These are phyloP conservation scores for Lichtheimia ramosa DNA, from an alignment of 371 early-diverging fungal genomes.

Conservation along the genomic window DNA sequence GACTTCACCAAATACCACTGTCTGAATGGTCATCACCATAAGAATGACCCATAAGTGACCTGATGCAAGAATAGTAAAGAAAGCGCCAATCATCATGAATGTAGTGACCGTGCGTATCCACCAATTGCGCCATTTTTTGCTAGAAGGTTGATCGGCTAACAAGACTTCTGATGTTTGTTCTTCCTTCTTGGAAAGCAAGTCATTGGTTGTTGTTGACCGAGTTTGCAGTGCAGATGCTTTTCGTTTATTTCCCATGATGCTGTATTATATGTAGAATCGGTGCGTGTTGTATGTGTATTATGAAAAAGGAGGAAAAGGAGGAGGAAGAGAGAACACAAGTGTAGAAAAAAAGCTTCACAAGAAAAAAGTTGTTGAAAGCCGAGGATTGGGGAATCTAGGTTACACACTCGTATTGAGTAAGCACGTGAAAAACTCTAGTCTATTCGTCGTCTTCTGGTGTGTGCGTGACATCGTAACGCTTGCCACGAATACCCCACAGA, in stretches of 20 bases:
- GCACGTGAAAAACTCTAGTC: constrained; percentile 3
- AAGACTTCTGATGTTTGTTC: constrained; percentile 15
- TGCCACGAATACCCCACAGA: constrained; percentile 83
- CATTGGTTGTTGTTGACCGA: not conserved
- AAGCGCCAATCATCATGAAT: constrained; percentile 85
- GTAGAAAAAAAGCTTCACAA: too few species aligned
- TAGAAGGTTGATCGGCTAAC: constrained; percentile 50
- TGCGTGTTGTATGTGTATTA: not conserved
- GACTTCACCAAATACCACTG: constrained; percentile 85
- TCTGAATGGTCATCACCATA: constrained; percentile 69
- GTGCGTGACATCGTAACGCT: constrained; percentile 77
- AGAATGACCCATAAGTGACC: constrained; percentile 84
- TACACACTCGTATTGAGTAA: constrained; percentile 2
- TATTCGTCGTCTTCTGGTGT: constrained; percentile 31
- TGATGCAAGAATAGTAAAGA: constrained; percentile 75
- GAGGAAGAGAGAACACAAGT: too few species aligned
- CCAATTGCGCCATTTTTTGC: constrained; percentile 78
- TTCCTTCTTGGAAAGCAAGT: not conserved
- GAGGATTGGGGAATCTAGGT: constrained; percentile 2
- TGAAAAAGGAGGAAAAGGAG: constrained; percentile 5
- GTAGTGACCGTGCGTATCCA: constrained; percentile 83
- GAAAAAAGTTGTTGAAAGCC: too few species aligned
- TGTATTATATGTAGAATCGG: too few species aligned
- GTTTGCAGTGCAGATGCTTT: not conserved
- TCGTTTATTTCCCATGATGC: constrained; percentile 2